Conservation (phyloP, 139 green algal species). For the Picochlorum sp. region DNA sequence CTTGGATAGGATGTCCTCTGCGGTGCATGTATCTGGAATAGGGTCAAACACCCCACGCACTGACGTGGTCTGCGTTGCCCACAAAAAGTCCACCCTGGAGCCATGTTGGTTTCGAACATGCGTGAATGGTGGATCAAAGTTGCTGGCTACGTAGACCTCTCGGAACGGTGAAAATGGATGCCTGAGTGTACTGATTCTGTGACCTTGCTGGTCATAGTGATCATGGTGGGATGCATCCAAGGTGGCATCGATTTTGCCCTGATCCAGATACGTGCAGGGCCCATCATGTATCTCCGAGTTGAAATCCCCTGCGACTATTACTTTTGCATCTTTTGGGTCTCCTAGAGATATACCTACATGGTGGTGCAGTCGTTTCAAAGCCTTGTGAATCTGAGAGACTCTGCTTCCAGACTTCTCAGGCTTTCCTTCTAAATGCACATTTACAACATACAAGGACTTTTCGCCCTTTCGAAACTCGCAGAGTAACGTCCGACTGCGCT, state of each 20-base stretch:
- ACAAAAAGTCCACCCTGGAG: slow-evolving; percentile 43
- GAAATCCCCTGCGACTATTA: slow-evolving; percentile 45
- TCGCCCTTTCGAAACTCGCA: slow-evolving; percentile 12
- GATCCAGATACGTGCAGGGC: slow-evolving; percentile 32
- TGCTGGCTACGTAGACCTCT: slow-evolving; percentile 26
- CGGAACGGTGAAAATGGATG: slow-evolving; percentile 37
- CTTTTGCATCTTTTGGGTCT: background rate
- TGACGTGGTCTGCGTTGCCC: slow-evolving; percentile 11
- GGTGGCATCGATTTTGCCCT: slow-evolving; percentile 38
- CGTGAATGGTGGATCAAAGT: slow-evolving; percentile 15
- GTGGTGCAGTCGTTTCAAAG: slow-evolving; percentile 36
- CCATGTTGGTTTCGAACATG: slow-evolving; percentile 5
- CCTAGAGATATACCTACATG: slow-evolving; percentile 9
- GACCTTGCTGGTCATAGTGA: no score
- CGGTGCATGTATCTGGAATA: background rate
- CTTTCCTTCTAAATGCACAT: slow-evolving; percentile 51
- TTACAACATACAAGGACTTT: slow-evolving; percentile 33
- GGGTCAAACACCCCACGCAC: slow-evolving; percentile 1
- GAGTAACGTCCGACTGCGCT: slow-evolving; percentile 37
- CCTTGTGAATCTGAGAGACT: slow-evolving; percentile 37
- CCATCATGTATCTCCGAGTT: slow-evolving; percentile 29
- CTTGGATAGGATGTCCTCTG: slow-evolving; percentile 7
- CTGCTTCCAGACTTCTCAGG: slow-evolving; percentile 44
- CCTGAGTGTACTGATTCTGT: slow-evolving; percentile 13
- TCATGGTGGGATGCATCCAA: background rate